phyloP scores from a whole-genome alignment of 2,329 filamentous ascomycete genomes.

The Colletotrichum tropicicola region DNA sequence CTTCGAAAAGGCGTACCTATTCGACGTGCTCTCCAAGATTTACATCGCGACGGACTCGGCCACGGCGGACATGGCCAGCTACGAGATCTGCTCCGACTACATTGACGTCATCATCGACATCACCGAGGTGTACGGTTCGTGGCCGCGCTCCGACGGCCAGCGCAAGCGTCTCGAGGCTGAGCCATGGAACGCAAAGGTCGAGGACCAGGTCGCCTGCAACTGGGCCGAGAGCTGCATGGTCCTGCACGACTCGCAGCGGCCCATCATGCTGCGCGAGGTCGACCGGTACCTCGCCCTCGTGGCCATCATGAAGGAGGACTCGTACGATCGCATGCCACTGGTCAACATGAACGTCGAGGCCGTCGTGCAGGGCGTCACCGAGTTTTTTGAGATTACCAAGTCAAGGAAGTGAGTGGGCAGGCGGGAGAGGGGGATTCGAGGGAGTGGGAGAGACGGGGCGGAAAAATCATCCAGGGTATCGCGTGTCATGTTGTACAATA shows the following conservation, averaged over 20 bases:
- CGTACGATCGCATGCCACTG: constrained; percentile 83
- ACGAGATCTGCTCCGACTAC: constrained; percentile 98
- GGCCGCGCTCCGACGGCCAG: constrained; percentile 65
- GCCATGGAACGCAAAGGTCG: constrained; percentile 68
- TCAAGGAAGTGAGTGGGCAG: constrained; percentile 54
- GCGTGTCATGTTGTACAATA: background rate
- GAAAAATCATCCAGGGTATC: background rate
- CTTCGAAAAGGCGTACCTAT: constrained; percentile 98
- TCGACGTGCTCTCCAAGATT: constrained; percentile 97
- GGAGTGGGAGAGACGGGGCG: constrained; percentile 36
- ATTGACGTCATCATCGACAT: constrained; percentile 99
- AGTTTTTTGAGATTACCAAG: constrained; percentile 81
- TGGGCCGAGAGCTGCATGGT: constrained; percentile 76
- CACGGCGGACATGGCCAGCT: constrained; percentile 92
- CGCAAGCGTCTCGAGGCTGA: constrained; percentile 65
- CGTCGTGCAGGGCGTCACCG: constrained; percentile 79
- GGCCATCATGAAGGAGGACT: constrained; percentile 87
- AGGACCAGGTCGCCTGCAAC: constrained; percentile 72
- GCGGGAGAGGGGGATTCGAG: constrained; percentile 44
- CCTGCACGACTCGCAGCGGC: constrained; percentile 69
- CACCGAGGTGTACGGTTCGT: constrained; percentile 91
- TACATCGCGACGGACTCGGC: constrained; percentile 97
- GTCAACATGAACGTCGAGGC: constrained; percentile 90
- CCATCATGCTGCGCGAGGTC: constrained; percentile 75
- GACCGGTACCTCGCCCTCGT: constrained; percentile 82